These are phyloP conservation scores for Oryza officinalis DNA, from an alignment of 176 grass and related monocot species.

Conservation along the genomic window DNA sequence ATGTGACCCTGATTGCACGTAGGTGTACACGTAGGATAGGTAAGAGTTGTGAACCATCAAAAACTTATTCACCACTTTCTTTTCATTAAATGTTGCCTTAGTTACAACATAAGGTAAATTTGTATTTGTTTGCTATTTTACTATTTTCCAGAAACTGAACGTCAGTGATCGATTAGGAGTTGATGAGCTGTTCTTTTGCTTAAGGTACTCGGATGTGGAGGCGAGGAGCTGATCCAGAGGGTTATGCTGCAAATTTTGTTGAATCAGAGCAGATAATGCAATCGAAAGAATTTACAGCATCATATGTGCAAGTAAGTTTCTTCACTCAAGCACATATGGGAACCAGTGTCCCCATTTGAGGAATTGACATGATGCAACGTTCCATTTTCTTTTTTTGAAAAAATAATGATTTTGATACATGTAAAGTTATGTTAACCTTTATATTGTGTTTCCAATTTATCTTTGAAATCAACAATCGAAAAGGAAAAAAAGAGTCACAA, in stretches of 20 bases:
- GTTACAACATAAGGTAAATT: background rate
- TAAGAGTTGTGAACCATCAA: conserved; percentile 29
- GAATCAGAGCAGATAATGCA: conserved; percentile 90
- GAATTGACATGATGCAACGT: background rate
- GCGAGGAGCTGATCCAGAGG: conserved; percentile 82
- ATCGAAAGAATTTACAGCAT: conserved; percentile 79
- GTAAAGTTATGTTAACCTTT: background rate
- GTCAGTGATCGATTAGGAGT: background rate
- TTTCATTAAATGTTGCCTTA: background rate
- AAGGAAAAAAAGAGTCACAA: background rate
- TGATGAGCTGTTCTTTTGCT: background rate
- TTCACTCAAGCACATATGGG: background rate
- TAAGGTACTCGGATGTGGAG: conserved; percentile 98
- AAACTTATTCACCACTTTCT: background rate
- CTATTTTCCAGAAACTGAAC: background rate
- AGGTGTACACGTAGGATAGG: conserved; percentile 86
- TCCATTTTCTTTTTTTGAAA: background rate
- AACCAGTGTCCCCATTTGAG: background rate
- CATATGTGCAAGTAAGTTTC: conserved; percentile 85
- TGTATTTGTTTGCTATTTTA: background rate
- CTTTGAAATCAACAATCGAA: background rate
- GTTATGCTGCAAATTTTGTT: conserved; percentile 92
- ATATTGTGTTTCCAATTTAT: background rate
- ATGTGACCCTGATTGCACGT: conserved; percentile 79
- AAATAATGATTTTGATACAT: background rate